phyloP scores from a whole-genome alignment of 2,329 filamentous ascomycete species.

The Xylariaceae sp. region DNA sequence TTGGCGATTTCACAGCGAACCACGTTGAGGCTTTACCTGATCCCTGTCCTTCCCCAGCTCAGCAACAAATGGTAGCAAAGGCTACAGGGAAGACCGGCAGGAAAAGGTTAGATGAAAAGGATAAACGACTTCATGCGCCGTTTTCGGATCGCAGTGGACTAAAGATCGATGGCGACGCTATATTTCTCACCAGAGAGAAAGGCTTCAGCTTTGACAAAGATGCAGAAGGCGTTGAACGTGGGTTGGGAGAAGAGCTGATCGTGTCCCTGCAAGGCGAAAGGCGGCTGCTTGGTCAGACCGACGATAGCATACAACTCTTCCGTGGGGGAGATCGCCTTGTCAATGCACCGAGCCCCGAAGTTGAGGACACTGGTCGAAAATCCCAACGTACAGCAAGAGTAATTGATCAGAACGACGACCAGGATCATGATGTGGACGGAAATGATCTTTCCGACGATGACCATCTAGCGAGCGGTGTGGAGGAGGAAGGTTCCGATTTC shows the following conservation, averaged over 20 bases:
- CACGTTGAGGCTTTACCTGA: conserved; percentile 86
- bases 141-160: conserved; percentile 98
- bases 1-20: conserved; percentile 82
- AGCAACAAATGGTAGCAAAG: conserved; percentile 84
- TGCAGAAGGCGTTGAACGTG: conserved; percentile 67
- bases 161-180: conserved; percentile 93
- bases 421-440: conserved; percentile 43
- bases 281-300: conserved; percentile 74
- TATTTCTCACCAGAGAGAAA: conserved; percentile 75
- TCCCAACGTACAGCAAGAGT: conserved; percentile 55
- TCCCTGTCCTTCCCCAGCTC: conserved; percentile 88
- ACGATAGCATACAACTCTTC: conserved; percentile 82
- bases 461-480: conserved; percentile 49
- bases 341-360: conserved; percentile 54
- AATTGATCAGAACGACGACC: conserved; percentile 56
- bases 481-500: conserved; percentile 53
- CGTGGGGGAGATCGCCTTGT: conserved; percentile 68
- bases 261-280: conserved; percentile 82
- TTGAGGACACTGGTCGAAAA: conserved; percentile 60
- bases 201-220: conserved; percentile 72
- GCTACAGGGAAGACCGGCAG: conserved; percentile 76
- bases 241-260: conserved; percentile 94
- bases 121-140: conserved; percentile 91
- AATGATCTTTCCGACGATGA: conserved; percentile 52
- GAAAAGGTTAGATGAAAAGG: conserved; percentile 86